Evolutionary conservation across 352 stramenopile genomes (phyloP), one percentile per base, ranked within the genome.

Genomic region (Peronospora farinosa): DNA sequence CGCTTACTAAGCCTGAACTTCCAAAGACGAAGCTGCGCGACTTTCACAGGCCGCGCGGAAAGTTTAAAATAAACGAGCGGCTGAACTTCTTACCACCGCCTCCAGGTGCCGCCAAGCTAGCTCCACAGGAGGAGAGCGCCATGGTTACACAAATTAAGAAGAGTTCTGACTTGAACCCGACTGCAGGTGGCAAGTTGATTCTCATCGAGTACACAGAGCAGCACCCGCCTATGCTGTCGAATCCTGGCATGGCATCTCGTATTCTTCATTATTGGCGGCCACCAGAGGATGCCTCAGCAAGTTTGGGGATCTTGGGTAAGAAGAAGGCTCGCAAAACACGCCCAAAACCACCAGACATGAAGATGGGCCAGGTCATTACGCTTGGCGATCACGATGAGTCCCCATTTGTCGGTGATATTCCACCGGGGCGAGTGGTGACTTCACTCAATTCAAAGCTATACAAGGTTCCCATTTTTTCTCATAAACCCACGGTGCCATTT

Each of bases 91-190:
- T 64, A 10, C 63, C 57, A 13, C 73, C 79, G 10, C 74, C 76
- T 35, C 43, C 63, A n/a, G 63, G 63, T 38, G 63, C 63, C 15
- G 63, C 58, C 6, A 72, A 72, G 31, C 32, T 84, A 13, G 60
- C 74, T 15, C 58, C 63, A 3, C 79, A 81, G 23, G 74, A 92
- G 16, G 77, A 88, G 43, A 84, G 70, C 36, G 74, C 77, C 10
- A 81, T 85, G 53, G 66, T 86, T 35, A 84, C 78, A n/a, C 81
- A 92, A 54, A 93, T 91, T 54, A 93, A 93, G 51, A 93, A 93
- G 57, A 87, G 72, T 28, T 89, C 79, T 0, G 82, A 92, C 31
- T 56, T 92, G 45, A 86, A 84, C 40, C 78, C 78, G 15, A 86
- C 67, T 9, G 77, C 78, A 40, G 78, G 74, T 27, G 82, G 78